Evolutionary conservation across 192 early-diverging fungal genomes (phyloP), one percentile per base, ranked within the genome.

Genomic region (Phlyctochytrium arcticum): DNA sequence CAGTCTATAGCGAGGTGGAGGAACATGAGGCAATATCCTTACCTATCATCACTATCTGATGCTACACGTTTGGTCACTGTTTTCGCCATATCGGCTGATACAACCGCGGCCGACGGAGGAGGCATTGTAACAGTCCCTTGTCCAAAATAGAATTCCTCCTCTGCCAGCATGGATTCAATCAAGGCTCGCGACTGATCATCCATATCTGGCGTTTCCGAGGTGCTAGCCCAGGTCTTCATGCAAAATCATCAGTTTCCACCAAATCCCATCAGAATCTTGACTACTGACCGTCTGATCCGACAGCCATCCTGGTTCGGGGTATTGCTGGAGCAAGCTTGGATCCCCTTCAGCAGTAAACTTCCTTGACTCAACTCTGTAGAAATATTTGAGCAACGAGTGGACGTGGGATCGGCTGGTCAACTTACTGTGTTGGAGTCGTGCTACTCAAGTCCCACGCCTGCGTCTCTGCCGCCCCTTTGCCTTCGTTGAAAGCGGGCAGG

Each of bases 161-260:
- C 85, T 7, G 82, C 85, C 15, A 87, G 62, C 85, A 87, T 87
- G 36, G 76, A 74, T 23, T 80, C 79, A 46, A 87, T 87, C 39
- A 87, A 69, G 26, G 60, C 51, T 23, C 76, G 69, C 0, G 85
- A 84, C 53, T 78, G 73, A 51, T 72, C 76, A 71, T 86, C 85
- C 70, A 80, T 77, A 34, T 78, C 79, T 35, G 48, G n/a, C 36
- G 21, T 29, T 12, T 19, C 26, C 21, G 3, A 2, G 12, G 2
- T 36, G 53, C 27, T 35, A 29, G 32, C 8, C 21, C 12, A 60
- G 54, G 29, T 10, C 26, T 29, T n/a, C 19, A 33, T 10, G 2
- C 6, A 39, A 61, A 9, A 46, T 26, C 2, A 23, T 29, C 9
- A 12, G 17, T 27, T 12, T 23, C 19, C 55, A n/a, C 12, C 55